These are phyloP conservation scores for Carex sylvatica DNA, from an alignment of 202 grass and related monocot species.

Conservation along the genomic window DNA sequence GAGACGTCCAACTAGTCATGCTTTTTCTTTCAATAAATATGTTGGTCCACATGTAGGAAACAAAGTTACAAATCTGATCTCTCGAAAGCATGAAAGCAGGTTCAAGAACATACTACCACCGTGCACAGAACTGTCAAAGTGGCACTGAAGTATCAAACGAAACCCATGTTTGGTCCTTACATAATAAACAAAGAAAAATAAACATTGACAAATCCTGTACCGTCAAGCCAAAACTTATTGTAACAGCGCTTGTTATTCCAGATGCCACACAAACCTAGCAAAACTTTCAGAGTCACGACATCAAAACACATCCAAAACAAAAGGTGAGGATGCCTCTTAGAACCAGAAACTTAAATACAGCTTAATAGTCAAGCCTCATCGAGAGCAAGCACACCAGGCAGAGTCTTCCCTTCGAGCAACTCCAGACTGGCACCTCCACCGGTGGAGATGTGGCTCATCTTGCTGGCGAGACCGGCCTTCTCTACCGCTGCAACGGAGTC, in stretches of 20 bases:
- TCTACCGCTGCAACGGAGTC: conserved; percentile 91
- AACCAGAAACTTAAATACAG: conserved; percentile 23
- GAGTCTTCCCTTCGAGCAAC: conserved; percentile 81
- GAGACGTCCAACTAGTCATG: neutral
- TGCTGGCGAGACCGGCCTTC: conserved; percentile 76
- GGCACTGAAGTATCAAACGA: neutral
- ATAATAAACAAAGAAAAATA: conserved; percentile 4
- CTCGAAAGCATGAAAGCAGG: neutral
- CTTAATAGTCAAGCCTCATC: conserved; percentile 57
- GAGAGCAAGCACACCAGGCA: conserved; percentile 83
- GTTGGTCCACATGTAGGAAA: neutral
- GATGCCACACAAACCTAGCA: conserved; percentile 40
- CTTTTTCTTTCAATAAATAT: neutral
- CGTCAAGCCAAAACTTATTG: conserved; percentile 46
- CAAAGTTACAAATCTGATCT: neutral
- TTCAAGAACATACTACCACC: too few relatives aligned
- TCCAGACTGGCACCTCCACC: conserved; percentile 90
- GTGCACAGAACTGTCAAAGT: too few relatives aligned
- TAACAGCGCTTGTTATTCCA: conserved; percentile 7
- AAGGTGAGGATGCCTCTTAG: neutral
- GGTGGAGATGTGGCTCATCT: conserved; percentile 92
- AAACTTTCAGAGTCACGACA: conserved; percentile 27
- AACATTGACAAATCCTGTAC: conserved; percentile 2
- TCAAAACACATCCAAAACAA: conserved; percentile 12
- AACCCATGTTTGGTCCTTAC: neutral